phyloP scores from a whole-genome alignment of 768 basidiomycete genomes.

The Leccinellum albellum region DNA sequence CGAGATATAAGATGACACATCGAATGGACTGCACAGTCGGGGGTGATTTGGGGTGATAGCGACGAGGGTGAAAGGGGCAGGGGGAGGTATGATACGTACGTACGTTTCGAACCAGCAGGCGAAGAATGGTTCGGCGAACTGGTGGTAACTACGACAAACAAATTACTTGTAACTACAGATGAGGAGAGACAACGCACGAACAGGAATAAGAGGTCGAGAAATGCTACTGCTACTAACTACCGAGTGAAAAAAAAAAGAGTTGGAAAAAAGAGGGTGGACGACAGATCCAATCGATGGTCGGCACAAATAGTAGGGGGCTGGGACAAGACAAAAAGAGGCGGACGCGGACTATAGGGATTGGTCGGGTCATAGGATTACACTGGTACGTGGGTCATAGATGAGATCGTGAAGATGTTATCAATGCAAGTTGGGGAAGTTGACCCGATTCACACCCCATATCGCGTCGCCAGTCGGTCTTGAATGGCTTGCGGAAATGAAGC shows the following conservation, averaged over 20 bases:
- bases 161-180: conserved; percentile 33
- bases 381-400: conserved; percentile 6
- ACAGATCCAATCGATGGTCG: conserved; percentile 23
- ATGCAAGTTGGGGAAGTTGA: background rate
- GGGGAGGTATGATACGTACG: conserved; percentile 13
- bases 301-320: conserved; percentile 27
- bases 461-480: conserved; percentile 78
- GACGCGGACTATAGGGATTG: conserved; percentile 7
- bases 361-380: conserved; percentile 14
- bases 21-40: background rate
- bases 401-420: conserved; percentile 14
- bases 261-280: background rate
- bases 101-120: conserved; percentile 2
- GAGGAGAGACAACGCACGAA: conserved; percentile 23
- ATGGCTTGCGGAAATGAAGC: conserved; percentile 83
- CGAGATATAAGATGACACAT: conserved; percentile 2
- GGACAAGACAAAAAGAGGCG: conserved; percentile 17
- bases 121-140: conserved; percentile 34
- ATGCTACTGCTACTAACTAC: conserved; percentile 27
- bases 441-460: conserved; percentile 74
- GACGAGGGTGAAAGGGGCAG: background rate
- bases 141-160: conserved; percentile 23
- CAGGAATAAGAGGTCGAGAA: conserved; percentile 6
- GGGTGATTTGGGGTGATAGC: background rate
- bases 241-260: conserved; percentile 7